Evolutionary conservation across 495 filamentous ascomycete genomes (phyloP), one percentile per base, ranked within the genome.

Genomic region (Thermothielavioides terrestris): DNA sequence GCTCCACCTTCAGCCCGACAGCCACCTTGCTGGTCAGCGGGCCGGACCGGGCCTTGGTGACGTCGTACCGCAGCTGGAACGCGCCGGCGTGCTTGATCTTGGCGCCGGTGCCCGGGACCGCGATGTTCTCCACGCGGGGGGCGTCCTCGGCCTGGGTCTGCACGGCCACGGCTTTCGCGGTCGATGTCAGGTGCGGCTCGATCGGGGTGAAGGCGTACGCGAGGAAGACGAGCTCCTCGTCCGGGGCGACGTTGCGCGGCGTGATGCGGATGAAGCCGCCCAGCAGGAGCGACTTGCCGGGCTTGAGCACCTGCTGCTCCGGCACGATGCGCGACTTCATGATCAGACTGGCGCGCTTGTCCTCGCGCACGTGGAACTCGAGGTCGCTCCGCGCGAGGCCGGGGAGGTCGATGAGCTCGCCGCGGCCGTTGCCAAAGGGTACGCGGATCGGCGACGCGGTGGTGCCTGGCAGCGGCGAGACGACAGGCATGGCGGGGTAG

Each of bases 391-490:
- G 82, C 17, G 84, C 75, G 12, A 99, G 71, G 9, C 92, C 92
- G 0, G 92, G 92, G 11, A 99, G 77, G 60, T 76, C 92, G 58
- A 99, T 86, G n/a, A 99, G 68, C 59, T 99, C 92, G 42, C 92
- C 90, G 55, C 79, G 83, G 9, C 84, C 83, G 50, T 78, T 79
- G 37, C 89, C 89, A 58, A 91, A 97, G 7, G 87, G 83, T 40
- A 95, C 75, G 17, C 92, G 81, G 55, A 99, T 95, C 0, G 92
- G 92, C 0, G 88, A 90, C 2, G 89, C 92, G 0, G 92, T 99
- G 0, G 92, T 99, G 1, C 92, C 92, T 1, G 92, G 88, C 18
- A 98, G 70, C 8, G 86, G 74, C 1, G 89, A 95, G 17, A 95
- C 80, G 9, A 89, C 62, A 2, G 90, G 90, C 75, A 95, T 86